phyloP scores from a whole-genome alignment of 2,329 filamentous ascomycete genomes.

The Hymenoscyphus fructigenus region DNA sequence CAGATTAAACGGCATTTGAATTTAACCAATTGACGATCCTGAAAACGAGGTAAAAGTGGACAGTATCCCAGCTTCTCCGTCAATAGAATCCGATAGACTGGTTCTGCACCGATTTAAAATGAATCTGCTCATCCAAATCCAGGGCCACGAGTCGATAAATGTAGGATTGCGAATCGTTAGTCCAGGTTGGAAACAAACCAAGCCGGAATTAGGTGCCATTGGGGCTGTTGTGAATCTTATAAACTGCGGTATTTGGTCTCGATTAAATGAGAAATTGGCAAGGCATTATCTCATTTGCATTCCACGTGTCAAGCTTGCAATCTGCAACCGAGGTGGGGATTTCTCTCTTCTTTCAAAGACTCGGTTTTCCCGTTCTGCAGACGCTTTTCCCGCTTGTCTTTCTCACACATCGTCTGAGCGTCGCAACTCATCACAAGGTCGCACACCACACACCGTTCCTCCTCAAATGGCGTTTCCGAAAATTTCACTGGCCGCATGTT shows the following conservation, averaged over 20 bases:
- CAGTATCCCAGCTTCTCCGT: not conserved
- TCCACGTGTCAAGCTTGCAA: conserved; percentile 7
- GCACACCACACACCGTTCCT: not conserved
- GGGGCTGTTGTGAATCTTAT: not conserved
- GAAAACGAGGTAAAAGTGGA: not conserved
- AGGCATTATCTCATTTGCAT: not conserved
- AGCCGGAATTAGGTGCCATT: not conserved
- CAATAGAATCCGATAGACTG: not conserved
- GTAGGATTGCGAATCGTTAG: not conserved
- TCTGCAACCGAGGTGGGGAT: not conserved
- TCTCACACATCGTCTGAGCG: not conserved
- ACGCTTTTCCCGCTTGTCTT: not conserved
- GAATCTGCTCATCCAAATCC: not conserved
- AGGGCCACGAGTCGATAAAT: not conserved
- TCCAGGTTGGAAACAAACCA: not conserved
- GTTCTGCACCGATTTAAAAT: not conserved
- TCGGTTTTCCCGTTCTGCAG: conserved; percentile 2
- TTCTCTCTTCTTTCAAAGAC: conserved; percentile 1
- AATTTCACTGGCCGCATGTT: not conserved
- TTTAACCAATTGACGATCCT: conserved; percentile 4
- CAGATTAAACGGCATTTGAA: not conserved
- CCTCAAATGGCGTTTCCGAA: conserved; percentile 3
- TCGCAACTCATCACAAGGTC: not conserved
- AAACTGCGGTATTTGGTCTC: not conserved
- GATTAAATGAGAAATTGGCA: not conserved